Base-by-base conservation (phyloP, 257 asterid genomes). In the Cordia subcordata region DNA sequence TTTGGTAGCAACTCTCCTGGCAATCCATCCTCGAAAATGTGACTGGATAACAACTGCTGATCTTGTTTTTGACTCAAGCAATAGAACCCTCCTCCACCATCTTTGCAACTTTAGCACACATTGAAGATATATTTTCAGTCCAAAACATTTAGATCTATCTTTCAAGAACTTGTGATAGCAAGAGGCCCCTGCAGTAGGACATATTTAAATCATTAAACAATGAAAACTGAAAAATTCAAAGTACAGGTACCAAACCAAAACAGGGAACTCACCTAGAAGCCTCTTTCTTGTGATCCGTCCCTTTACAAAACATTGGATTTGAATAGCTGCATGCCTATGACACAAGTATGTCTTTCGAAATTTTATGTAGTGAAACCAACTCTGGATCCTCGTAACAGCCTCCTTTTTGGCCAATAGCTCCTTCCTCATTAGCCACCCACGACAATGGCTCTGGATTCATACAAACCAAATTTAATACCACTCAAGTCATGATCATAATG, bases 31-130 rank as follows among this genome's bases (percentile, higher is more conserved):
- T 53, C 95, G 87, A 60, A 78, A 51, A 70, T 82, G 76, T 20
- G 90, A 77, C 64, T 92, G 99, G 68, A 88, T 83, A 57, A 80
- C 59, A 72, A 84, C 61, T 37, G 81, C 92, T 15, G 89, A 75
- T 55, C 62, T 70, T 62, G 81, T 69, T 74, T 71, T 61, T 46
- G 58, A 59, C 60, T 72, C 74, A 37, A 52, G 56, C 33, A 60
- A 76, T 13, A 81, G 69, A 64, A 75, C 75, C 20, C 59, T 54
- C 72, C 91, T 85, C 96, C 98, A 85, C 92, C 88, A 82, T 72
- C 85, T 84, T 72, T 88, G 98, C 82, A 92, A 71, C 81, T 82
- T 88, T 68, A 82, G 46, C 39, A 81, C 81, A 56, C 86, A 79
- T 65, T 66, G 77, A 47, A 75, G 44, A 60, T 75, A 44, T 63